Base-by-base conservation (phyloP, 176 grass and related monocot species). In the Rhynchospora tenuis region DNA sequence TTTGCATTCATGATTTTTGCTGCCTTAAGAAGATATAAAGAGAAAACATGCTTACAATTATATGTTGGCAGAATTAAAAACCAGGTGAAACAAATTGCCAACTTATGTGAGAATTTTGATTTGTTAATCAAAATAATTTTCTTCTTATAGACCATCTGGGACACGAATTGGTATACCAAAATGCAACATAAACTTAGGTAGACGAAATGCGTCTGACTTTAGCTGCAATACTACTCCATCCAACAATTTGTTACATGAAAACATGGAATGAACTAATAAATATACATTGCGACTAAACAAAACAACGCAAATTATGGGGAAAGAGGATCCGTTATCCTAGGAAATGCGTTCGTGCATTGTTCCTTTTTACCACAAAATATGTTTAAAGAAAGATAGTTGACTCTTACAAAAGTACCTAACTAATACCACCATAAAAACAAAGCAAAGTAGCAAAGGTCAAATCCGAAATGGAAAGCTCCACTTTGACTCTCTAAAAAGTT, bases 401-500 rank as follows among this genome's bases (percentile, higher is more conserved):
- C 73, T 77, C 7, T 56, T 77, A 31, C 19, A 77, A 77, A 77
- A 56, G 50, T 3, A 77, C 15, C 19, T 56, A 77, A 77, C 50
- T 77, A 77, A 29, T 77, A 9, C 73, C 73, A 76, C 73, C 26
- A 76, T 75, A 52, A 75, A 75, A 24, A 76, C 15, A 74, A 29
- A 55, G 13, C 9, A 55, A 76, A 55, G 54, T 76, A 54, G 48
- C 73, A 31, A 29, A 76, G 47, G 73, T 76, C 73, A 76, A 55
- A 55, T 76, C 48, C 8, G 24, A 7, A 54, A 31, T 9, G 73
- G 23, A 77, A 77, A 77, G 24, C 73, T 55, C 23, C 50, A 76
- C 48, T 77, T 77, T 77, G 73, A 77, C 73, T 50, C 26, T 56
- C 26, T 29, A 77, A 77, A 77, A 77, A 54, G 73, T 22, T 81